These are phyloP conservation scores for Chamaecrista fasciculata DNA, from an alignment of 306 rosid species.

Conservation along the genomic window DNA sequence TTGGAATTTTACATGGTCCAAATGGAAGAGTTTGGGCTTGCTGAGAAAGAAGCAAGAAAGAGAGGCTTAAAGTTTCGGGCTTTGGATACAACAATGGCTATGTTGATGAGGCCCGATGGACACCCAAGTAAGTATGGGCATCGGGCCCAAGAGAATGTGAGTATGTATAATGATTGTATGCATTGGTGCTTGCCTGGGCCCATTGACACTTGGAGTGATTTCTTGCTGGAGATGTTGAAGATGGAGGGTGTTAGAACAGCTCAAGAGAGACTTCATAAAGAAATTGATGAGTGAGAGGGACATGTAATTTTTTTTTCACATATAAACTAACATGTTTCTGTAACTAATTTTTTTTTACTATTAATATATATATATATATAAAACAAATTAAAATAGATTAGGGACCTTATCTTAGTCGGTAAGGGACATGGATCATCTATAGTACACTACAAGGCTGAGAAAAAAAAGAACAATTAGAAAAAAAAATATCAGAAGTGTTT, in stretches of 20 bases:
- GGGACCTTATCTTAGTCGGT: too few species aligned
- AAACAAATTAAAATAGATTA: too few species aligned
- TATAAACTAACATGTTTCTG: too few species aligned
- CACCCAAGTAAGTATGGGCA: constrained; percentile 88
- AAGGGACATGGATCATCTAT: too few species aligned
- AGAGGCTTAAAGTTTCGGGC: constrained; percentile 63
- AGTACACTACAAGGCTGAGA: too few species aligned
- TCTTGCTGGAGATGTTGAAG: constrained; percentile 71
- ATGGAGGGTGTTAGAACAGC: constrained; percentile 58
- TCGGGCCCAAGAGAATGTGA: constrained; percentile 65
- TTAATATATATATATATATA: too few species aligned
- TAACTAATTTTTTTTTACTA: too few species aligned
- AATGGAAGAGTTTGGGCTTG: constrained; percentile 62
- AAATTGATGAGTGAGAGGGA: neutral
- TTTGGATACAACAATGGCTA: constrained; percentile 67
- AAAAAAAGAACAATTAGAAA: too few species aligned
- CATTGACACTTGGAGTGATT: constrained; percentile 80
- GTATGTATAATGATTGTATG: constrained; percentile 77
- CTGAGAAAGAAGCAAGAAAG: constrained; percentile 50
- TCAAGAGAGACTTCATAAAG: constrained; percentile 34
- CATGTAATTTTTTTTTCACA: too few species aligned
- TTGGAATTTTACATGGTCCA: constrained; percentile 77
- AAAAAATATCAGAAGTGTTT: too few species aligned
- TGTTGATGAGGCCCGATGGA: constrained; percentile 80
- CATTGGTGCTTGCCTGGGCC: constrained; percentile 96